phyloP scores from a whole-genome alignment of 1,284 basidiomycete species.

The Sporisorium sorghi region DNA sequence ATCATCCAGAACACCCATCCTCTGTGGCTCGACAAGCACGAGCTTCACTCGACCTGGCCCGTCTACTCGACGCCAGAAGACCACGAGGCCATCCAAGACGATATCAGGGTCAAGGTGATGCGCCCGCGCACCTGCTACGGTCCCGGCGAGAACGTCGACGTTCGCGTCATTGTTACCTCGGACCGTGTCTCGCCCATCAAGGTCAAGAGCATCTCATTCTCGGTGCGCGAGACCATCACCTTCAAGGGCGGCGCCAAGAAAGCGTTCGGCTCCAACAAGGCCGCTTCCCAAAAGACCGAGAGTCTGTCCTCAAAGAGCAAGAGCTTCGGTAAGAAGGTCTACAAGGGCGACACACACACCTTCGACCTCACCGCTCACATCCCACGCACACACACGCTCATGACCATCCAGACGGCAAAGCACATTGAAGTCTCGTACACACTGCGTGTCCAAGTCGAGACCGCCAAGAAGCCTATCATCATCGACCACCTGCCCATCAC shows the following conservation, averaged over 20 bases:
- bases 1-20: conserved; percentile 62
- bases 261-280: conserved; percentile 41
- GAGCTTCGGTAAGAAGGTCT: conserved; percentile 63
- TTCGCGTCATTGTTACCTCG: conserved; percentile 57
- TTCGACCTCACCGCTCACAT: conserved; percentile 60
- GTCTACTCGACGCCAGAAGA: conserved; percentile 60
- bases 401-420: conserved; percentile 66
- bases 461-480: conserved; percentile 63
- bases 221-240: conserved; percentile 64
- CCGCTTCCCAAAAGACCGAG: conserved; percentile 55
- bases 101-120: conserved; percentile 55
- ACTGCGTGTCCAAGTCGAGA: conserved; percentile 62
- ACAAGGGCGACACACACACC: conserved; percentile 63
- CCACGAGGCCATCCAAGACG: conserved; percentile 46
- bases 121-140: conserved; percentile 60
- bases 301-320: conserved; percentile 57
- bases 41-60: conserved; percentile 67
- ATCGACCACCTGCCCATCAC: conserved; percentile 66
- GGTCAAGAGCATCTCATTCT: conserved; percentile 59
- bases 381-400: conserved; percentile 63
- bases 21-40: conserved; percentile 66
- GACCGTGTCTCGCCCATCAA: conserved; percentile 57
- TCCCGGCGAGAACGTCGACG: conserved; percentile 57
- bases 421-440: conserved; percentile 67
- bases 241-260: conserved; percentile 55